A percentile compares a stretch with the other conserved stretches of the same genome.
Conservation (phyloP, 352 stramenopile species). For the Phytophthora sp. region DNA sequence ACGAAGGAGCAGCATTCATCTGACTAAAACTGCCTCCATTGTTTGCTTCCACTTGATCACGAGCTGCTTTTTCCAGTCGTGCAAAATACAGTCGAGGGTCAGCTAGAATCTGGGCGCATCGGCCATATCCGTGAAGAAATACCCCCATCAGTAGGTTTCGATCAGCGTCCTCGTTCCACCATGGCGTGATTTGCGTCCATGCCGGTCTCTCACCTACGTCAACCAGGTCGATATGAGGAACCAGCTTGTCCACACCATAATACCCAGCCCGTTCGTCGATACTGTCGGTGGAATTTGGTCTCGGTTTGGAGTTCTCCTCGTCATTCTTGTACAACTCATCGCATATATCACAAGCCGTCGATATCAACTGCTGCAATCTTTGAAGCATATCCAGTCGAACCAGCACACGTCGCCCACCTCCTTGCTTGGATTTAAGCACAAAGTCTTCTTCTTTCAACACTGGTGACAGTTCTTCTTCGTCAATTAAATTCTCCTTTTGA, state of each 20-base stretch:
- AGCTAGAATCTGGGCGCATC: constrained; percentile 80
- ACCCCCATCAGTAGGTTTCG: constrained; percentile 82
- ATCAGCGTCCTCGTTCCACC: constrained; percentile 86
- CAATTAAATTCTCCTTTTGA: constrained; percentile 73
- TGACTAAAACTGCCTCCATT: constrained; percentile 5
- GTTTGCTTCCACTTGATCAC: constrained; percentile 31
- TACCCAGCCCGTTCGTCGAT: constrained; percentile 77
- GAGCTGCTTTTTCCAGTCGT: constrained; percentile 61
- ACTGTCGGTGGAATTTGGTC: constrained; percentile 49
- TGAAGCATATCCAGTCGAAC: constrained; percentile 89
- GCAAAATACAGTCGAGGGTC: constrained; percentile 80
- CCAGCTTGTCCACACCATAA: constrained; percentile 73
- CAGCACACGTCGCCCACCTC: constrained; percentile 79
- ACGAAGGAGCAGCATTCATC: background rate
- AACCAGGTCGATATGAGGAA: constrained; percentile 63
- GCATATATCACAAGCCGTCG: constrained; percentile 61
- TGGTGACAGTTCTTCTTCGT: constrained; percentile 72
- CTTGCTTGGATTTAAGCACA: constrained; percentile 85
- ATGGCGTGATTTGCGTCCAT: constrained; percentile 86
- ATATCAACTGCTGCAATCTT: constrained; percentile 70
- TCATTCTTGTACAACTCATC: constrained; percentile 54
- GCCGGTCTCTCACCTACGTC: constrained; percentile 75
- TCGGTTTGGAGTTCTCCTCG: constrained; percentile 26
- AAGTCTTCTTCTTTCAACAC: constrained; percentile 91
- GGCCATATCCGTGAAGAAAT: constrained; percentile 87